Conservation (phyloP, 108 stramenopile species). For the Conticribra guillardii region DNA sequence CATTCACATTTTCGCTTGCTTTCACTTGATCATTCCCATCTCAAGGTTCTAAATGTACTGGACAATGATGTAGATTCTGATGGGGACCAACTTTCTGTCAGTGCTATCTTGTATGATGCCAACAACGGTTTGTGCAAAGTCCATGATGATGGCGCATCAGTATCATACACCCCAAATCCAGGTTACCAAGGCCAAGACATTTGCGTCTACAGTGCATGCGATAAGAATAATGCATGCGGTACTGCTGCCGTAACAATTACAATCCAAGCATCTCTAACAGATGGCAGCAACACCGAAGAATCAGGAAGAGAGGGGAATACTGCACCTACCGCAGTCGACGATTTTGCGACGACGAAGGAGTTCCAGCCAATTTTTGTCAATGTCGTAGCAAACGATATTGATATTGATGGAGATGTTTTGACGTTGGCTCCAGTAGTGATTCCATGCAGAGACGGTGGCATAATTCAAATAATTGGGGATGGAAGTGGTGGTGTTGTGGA, state of each 20-base stretch:
- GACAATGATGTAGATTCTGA: conserved; percentile 6
- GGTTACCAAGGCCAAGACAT: conserved; percentile 11
- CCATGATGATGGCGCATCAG: background rate
- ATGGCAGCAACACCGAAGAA: background rate
- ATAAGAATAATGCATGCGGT: background rate
- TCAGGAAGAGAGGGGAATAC: background rate
- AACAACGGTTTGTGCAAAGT: conserved; percentile 3
- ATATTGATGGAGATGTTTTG: conserved; percentile 1
- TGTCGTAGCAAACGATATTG: conserved; percentile 15
- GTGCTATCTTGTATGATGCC: conserved; percentile 4
- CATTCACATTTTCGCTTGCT: too few species aligned
- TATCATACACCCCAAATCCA: background rate
- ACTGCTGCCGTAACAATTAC: background rate
- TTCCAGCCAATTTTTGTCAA: conserved; percentile 21
- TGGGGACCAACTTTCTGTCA: background rate
- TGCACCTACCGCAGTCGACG: conserved; percentile 3
- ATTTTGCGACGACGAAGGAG: conserved; percentile 1
- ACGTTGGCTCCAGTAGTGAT: conserved; percentile 1
- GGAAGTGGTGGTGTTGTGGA: conserved; percentile 25
- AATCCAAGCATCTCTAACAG: background rate
- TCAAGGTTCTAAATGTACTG: background rate
- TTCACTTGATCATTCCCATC: background rate
- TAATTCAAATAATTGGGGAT: conserved; percentile 4
- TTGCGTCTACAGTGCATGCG: conserved; percentile 8
- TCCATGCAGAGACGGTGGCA: conserved; percentile 13